Percentiles rank a stretch among this genome's conserved stretches.
phyloP scores from a whole-genome alignment of 331 rosid species.

The Quercus phellos region DNA sequence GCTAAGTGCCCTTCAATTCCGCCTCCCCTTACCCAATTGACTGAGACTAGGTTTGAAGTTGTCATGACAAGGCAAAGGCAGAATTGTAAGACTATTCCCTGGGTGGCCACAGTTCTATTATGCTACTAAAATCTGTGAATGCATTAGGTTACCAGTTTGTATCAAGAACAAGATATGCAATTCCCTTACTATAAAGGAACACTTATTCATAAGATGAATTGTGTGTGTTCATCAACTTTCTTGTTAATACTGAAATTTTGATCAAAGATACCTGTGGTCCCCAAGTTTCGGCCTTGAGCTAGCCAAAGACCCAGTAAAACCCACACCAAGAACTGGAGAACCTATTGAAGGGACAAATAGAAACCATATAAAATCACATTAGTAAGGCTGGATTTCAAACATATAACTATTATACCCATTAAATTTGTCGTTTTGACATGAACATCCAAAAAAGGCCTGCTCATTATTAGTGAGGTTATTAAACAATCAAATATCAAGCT shows the following conservation, averaged over 20 bases:
- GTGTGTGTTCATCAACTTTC: not conserved
- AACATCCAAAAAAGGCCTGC: not conserved
- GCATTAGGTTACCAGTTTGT: not conserved
- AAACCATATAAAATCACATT: not conserved
- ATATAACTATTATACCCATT: not conserved
- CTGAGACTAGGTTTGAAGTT: not conserved
- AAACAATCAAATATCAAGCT: not conserved
- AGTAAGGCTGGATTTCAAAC: not conserved
- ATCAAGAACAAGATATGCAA: not conserved
- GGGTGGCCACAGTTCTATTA: not conserved
- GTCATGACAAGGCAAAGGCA: not conserved
- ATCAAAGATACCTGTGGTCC: slow-evolving; percentile 64
- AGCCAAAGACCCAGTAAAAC: slow-evolving; percentile 80
- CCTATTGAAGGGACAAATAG: slow-evolving; percentile 42
- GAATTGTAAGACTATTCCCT: not conserved
- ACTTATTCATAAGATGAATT: not conserved
- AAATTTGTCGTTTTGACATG: not conserved
- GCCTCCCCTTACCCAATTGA: not conserved
- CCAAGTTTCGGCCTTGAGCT: slow-evolving; percentile 59
- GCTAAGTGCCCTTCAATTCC: not conserved
- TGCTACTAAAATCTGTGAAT: not conserved
- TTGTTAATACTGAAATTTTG: not conserved
- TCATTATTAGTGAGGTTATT: not conserved
- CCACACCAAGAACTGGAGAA: slow-evolving; percentile 81
- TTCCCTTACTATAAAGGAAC: not conserved